Evolutionary conservation across 2,329 filamentous ascomycete genomes (phyloP), one percentile per base, ranked within the genome.

Genomic region (Fonsecaea pugnacius): DNA sequence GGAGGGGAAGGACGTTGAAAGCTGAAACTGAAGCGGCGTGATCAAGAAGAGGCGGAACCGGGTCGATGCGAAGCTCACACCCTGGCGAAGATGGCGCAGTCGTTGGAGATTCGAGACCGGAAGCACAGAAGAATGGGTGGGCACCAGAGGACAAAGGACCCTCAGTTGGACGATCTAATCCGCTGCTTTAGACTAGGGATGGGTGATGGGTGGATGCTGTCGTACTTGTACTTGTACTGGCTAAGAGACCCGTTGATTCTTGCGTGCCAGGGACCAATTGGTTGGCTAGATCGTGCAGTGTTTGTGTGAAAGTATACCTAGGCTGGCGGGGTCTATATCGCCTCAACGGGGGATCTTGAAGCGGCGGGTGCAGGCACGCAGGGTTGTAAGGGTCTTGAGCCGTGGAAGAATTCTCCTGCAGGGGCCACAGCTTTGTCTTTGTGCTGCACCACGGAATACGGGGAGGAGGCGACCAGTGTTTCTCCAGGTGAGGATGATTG

Each of bases 401-500:
- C 18, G 40, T 21, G 40, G 43, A 3, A 48, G 43, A 24, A 48
- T 14, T 48, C 21, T 10, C 43, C 43, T 48, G 43, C 18, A 48
- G 43, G 38, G 43, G 51, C 51, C n/a, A 4, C 18, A 32, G 50
- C 50, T n/a, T 30, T 30, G 50, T 32, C 32, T 53, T 30, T 7
- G 50, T 53, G 27, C 10, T 30, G 56, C 32, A 32, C 10, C 43
- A 10, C 3, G 27, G 27, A 36, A 32, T 40, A 16, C 24, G 16
- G 55, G 50, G 21, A 52, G 58, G 32, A 58, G 46, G 52, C 48
- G 32, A 35, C 43, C 54, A 38, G 36, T 21, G 46, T 48, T 61
- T 58, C 51, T 54, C 46, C 52, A 61, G 35, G n/a, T 48, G 55
- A 46, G n/a, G 21, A 58, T 4, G 60, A n/a, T 24, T 33, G 32